phyloP scores from a whole-genome alignment of 768 basidiomycete genomes.

The Termitomyces eurrhizus region DNA sequence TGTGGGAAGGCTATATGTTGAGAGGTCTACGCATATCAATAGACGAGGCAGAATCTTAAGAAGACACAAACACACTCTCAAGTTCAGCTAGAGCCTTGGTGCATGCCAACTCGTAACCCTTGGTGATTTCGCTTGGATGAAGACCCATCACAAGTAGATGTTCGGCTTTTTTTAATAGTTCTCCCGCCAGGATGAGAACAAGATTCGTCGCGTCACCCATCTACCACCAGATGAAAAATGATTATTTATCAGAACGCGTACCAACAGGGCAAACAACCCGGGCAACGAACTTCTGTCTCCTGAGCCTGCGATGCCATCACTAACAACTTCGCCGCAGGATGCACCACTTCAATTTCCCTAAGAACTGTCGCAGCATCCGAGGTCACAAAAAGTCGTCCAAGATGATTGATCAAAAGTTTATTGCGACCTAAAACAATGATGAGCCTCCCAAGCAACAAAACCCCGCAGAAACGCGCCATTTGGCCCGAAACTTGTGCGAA shows the following conservation, averaged over 20 bases:
- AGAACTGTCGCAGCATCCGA: slow-evolving; percentile 99
- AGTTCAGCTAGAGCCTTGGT: slow-evolving; percentile 82
- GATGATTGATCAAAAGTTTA: slow-evolving; percentile 96
- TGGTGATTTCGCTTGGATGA: slow-evolving; percentile 93
- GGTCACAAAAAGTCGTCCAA: slow-evolving; percentile 93
- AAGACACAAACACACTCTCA: slow-evolving; percentile 61
- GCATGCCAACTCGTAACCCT: slow-evolving; percentile 92
- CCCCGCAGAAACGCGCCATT: slow-evolving; percentile 61
- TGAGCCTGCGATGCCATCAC: slow-evolving; percentile 98
- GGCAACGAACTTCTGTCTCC: slow-evolving; percentile 74
- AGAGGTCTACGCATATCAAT: slow-evolving; percentile 49
- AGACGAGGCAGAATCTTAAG: slow-evolving; percentile 8
- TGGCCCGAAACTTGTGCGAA: slow-evolving; percentile 94
- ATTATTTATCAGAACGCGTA: not conserved
- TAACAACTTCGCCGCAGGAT: slow-evolving; percentile 98
- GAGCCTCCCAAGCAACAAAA: not conserved
- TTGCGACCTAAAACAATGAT: slow-evolving; percentile 65
- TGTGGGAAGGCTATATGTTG: slow-evolving; percentile 62
- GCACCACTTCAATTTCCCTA: slow-evolving; percentile 95
- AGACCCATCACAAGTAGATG: slow-evolving; percentile 93
- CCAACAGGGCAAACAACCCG: not conserved
- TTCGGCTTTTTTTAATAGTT: slow-evolving; percentile 91
- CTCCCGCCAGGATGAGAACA: slow-evolving; percentile 93
- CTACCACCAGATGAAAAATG: slow-evolving; percentile 36
- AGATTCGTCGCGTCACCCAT: slow-evolving; percentile 98